Conservation (phyloP, 108 stramenopile species). For the Aurantiochytrium sp. region DNA sequence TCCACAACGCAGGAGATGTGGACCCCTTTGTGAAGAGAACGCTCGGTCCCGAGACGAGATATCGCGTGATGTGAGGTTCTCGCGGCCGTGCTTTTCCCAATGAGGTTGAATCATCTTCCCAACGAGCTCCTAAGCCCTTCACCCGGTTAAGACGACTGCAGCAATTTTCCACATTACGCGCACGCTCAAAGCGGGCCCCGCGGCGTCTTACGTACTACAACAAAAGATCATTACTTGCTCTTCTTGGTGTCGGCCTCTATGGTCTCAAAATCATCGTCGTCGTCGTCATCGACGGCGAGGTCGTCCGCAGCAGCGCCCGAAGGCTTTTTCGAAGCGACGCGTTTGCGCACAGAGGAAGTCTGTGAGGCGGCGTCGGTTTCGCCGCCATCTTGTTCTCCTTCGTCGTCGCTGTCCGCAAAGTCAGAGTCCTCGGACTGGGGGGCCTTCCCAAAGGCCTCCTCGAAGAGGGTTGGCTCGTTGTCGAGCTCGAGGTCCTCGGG, state of each 20-base stretch:
- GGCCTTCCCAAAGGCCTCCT: slow-evolving; percentile 29
- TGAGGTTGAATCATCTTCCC: no score
- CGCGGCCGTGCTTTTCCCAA: no score
- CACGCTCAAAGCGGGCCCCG: no score
- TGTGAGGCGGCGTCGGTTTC: no score
- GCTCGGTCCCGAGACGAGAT: no score
- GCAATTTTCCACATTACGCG: no score
- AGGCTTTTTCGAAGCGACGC: not conserved
- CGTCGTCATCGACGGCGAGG: not conserved
- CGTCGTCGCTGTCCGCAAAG: slow-evolving; percentile 36
- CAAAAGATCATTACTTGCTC: not conserved
- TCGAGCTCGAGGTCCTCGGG: slow-evolving; percentile 40
- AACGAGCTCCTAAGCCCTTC: no score
- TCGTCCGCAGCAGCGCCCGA: not conserved
- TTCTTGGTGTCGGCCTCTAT: not conserved
- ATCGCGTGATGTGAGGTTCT: no score
- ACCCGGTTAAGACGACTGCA: no score
- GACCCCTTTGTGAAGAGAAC: no score
- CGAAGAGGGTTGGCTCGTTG: slow-evolving; percentile 41
- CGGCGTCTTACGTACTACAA: no score
- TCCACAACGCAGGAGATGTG: no score
- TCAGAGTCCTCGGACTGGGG: slow-evolving; percentile 2
- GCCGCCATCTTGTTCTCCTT: not conserved
- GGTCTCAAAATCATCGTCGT: not conserved
- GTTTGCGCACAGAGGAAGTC: not conserved